A percentile compares a stretch with the other conserved stretches of the same genome.
Evolutionary conservation across 1,139 yeast genomes (phyloP).

Genomic region (Meyerozyma athensensis): DNA sequence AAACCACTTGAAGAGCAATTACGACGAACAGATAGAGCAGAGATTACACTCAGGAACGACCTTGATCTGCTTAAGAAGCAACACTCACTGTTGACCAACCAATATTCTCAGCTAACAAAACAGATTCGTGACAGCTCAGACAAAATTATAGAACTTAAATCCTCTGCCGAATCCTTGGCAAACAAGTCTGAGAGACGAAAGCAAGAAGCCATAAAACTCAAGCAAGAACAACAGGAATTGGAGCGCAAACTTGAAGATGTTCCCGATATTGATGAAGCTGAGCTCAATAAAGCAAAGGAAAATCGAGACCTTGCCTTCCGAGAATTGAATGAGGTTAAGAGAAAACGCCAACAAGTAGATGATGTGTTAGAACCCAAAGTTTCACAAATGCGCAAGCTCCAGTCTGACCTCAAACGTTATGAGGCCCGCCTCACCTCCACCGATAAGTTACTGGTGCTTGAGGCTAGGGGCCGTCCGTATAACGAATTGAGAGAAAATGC

Average conservation of each 20-base stretch:
- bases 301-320: conserved; percentile 17
- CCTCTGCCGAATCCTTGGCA: conserved; percentile 14
- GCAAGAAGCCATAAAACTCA: conserved; percentile 19
- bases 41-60: background rate
- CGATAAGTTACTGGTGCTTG: conserved; percentile 49
- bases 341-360: conserved; percentile 13
- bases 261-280: conserved; percentile 16
- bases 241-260: conserved; percentile 11
- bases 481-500: conserved; percentile 28
- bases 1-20: conserved; percentile 27
- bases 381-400: conserved; percentile 8
- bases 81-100: background rate
- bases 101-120: conserved; percentile 3
- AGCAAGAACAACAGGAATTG: conserved; percentile 14
- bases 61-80: background rate
- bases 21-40: conserved; percentile 5
- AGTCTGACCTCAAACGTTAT: conserved; percentile 9
- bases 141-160: conserved; percentile 16
- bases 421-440: conserved; percentile 35
- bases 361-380: conserved; percentile 7
- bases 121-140: conserved; percentile 8
- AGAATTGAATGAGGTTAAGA: conserved; percentile 16
- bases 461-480: conserved; percentile 20
- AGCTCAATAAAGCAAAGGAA: conserved; percentile 18
- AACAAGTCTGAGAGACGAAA: conserved; percentile 21